phyloP scores from a whole-genome alignment of 495 filamentous ascomycete genomes.

The Parathielavia appendiculata region DNA sequence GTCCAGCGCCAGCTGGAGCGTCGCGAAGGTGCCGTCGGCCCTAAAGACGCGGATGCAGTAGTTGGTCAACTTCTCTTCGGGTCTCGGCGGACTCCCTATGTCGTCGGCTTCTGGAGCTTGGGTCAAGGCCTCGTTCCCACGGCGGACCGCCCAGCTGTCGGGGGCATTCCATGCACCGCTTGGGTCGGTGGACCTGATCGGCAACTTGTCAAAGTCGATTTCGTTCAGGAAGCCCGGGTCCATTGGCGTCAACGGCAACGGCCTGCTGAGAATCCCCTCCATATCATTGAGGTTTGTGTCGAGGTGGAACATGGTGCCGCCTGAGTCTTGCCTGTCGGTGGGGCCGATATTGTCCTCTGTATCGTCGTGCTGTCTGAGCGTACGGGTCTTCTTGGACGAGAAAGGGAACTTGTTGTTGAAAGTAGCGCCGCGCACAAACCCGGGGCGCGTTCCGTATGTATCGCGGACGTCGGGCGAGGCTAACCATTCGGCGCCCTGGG shows the following conservation, averaged over 20 bases:
- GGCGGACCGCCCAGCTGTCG: constrained; percentile 87
- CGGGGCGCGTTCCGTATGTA: constrained; percentile 30
- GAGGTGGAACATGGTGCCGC: constrained; percentile 55
- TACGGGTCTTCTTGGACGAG: constrained; percentile 40
- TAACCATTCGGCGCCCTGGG: constrained; percentile 44
- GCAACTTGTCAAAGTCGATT: constrained; percentile 43
- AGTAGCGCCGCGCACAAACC: constrained; percentile 47
- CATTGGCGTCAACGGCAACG: constrained; percentile 58
- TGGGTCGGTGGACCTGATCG: constrained; percentile 29
- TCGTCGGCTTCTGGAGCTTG: constrained; percentile 54
- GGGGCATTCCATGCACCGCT: constrained; percentile 74
- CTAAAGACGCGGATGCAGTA: constrained; percentile 97
- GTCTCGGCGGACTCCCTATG: constrained; percentile 53
- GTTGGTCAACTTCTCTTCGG: constrained; percentile 59
- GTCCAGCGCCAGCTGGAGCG: constrained; percentile 72
- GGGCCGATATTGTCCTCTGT: constrained; percentile 44
- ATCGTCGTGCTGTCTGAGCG: constrained; percentile 40
- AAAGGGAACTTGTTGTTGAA: constrained; percentile 56
- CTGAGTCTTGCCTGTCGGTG: constrained; percentile 39
- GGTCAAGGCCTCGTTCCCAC: constrained; percentile 51
- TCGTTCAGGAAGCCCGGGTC: constrained; percentile 52
- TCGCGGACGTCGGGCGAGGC: constrained; percentile 34
- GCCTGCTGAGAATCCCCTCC: constrained; percentile 72
- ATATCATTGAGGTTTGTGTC: constrained; percentile 81
- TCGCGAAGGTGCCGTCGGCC: constrained; percentile 88